Evolutionary conservation across 2,329 filamentous ascomycete species (phyloP), one percentile per base, ranked within the genome.

Genomic region (Davidsoniella virescens): DNA sequence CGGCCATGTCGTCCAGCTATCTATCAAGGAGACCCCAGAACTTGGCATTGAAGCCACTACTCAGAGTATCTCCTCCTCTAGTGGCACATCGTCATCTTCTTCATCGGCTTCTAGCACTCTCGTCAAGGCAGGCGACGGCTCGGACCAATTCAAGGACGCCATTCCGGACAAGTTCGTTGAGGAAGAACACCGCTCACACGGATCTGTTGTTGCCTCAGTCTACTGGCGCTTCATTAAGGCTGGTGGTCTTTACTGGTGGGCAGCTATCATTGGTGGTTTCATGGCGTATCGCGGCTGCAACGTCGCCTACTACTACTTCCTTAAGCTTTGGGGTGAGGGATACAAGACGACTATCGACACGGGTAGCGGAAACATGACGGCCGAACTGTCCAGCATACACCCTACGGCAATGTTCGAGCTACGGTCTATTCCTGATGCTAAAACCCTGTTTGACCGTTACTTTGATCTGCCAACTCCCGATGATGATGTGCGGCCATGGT

Each of bases 151-250:
- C 16, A 45, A 51, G n/a, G 52, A 55, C 25, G 76, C 75, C 0
- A 66, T 78, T 10, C 79, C 82, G 0, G 78, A 82, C 29, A 86
- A 86, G 57, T 88, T 90, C 58, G 80, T 87, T 43, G 80, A 87
- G 58, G 84, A 88, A 29, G 84, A 92, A 60, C 70, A 80, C 56
- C 73, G 84, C 45, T 80, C 75, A 0, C 74, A 84, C 53, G 87
- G 87, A 16, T 79, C 83, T 1, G 84, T 94, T 1, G 76, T 87
- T 57, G 66, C 77, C 9, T 72, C 72, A 5, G 80, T 94, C 0
- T 94, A 94, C 60, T 87, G 84, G 78, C 78, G 80, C 55, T 94
- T 94, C 56, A 79, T 94, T 65, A 83, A 79, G 62, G 85, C 87
- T 4, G 87, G 87, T 2, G 82, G 78, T 10, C 68, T 88, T 42